These are phyloP conservation scores for Ambrosiella cleistominuta DNA, from an alignment of 2,329 filamentous ascomycete genomes.

Conservation along the genomic window DNA sequence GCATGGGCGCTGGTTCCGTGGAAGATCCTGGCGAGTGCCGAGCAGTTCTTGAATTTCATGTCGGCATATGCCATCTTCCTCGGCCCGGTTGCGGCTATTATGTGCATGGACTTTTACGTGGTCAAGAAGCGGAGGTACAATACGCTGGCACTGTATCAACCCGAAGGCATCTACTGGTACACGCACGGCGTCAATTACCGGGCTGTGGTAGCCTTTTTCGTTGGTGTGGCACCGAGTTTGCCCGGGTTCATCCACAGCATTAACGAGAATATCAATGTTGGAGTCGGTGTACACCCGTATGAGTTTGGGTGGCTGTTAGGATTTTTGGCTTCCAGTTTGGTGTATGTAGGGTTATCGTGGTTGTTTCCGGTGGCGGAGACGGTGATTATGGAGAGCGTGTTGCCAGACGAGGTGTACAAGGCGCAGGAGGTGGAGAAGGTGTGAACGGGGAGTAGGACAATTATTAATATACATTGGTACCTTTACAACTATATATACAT, in stretches of 20 bases:
- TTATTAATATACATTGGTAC: too few species aligned
- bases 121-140: slow-evolving; percentile 18
- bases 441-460: too few species aligned
- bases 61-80: slow-evolving; percentile 18
- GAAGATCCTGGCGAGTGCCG: slow-evolving; percentile 17
- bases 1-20: slow-evolving; percentile 13
- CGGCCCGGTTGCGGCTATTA: slow-evolving; percentile 18
- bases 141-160: slow-evolving; percentile 23
- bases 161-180: slow-evolving; percentile 26
- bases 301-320: slow-evolving; percentile 17
- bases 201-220: slow-evolving; percentile 24
- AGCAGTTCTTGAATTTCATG: slow-evolving; percentile 17
- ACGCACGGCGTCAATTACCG: slow-evolving; percentile 23
- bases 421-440: neutral
- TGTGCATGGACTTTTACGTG: slow-evolving; percentile 22
- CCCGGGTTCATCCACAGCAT: slow-evolving; percentile 24
- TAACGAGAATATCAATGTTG: slow-evolving; percentile 2
- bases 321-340: slow-evolving; percentile 13
- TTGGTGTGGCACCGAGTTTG: slow-evolving; percentile 24
- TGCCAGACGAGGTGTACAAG: slow-evolving; percentile 4
- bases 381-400: neutral
- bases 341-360: slow-evolving; percentile 14
- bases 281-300: slow-evolving; percentile 13
- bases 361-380: neutral
- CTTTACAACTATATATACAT: too few species aligned